Conservation (phyloP, 108 stramenopile species). For the Bacterosira constricta region DNA sequence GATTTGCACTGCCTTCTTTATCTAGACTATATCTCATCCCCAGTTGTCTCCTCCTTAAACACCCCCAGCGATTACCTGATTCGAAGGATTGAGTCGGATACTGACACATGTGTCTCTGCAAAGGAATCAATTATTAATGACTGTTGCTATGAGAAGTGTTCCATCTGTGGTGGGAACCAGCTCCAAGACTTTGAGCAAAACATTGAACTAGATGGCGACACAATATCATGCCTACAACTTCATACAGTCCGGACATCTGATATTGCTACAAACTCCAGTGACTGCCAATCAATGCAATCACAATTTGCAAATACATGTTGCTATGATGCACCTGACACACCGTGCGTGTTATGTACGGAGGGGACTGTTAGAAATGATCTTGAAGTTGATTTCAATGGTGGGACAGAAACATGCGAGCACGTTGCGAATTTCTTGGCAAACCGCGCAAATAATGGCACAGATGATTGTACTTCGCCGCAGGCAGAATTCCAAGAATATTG, state of each 20-base stretch:
- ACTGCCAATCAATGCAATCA: slow-evolving; percentile 31
- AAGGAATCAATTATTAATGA: slow-evolving; percentile 35
- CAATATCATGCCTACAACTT: slow-evolving; percentile 45
- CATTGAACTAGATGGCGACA: slow-evolving; percentile 35
- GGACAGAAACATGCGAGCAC: slow-evolving; percentile 36
- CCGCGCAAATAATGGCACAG: slow-evolving; percentile 43
- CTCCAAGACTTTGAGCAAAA: slow-evolving; percentile 37
- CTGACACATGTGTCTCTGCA: slow-evolving; percentile 36
- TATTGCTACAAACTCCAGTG: slow-evolving; percentile 14
- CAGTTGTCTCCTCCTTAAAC: not conserved
- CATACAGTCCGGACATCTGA: slow-evolving; percentile 41
- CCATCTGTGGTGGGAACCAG: slow-evolving; percentile 33
- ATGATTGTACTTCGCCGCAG: slow-evolving; percentile 32
- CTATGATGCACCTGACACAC: slow-evolving; percentile 35
- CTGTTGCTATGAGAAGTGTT: slow-evolving; percentile 51
- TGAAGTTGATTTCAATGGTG: slow-evolving; percentile 37
- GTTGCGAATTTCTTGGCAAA: slow-evolving; percentile 35
- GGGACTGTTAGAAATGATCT: slow-evolving; percentile 34
- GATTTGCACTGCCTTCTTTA: not conserved
- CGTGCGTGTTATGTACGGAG: slow-evolving; percentile 36
- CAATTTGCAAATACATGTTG: slow-evolving; percentile 42
- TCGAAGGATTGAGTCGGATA: slow-evolving; percentile 40
- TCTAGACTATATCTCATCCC: too few species aligned
- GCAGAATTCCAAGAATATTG: slow-evolving; percentile 40
- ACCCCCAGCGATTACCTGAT: slow-evolving; percentile 29